Evolutionary conservation across 805 yeast genomes (phyloP).

Genomic region (Pichia cephalocereana): DNA sequence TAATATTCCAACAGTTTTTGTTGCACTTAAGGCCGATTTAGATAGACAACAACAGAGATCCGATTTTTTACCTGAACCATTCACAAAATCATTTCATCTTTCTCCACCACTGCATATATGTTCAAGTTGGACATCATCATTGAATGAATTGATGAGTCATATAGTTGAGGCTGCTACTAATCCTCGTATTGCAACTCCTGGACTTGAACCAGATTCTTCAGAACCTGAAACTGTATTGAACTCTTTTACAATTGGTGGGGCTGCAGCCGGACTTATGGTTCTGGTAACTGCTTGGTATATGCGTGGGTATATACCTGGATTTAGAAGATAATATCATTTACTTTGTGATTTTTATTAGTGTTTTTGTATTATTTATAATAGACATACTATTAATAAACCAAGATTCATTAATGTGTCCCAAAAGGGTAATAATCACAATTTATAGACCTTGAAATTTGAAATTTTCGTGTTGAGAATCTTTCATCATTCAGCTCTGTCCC

Average conservation of each 20-base stretch:
- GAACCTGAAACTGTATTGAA: constrained; percentile 37
- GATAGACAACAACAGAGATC: constrained; percentile 93
- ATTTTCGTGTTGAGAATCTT: too few species aligned
- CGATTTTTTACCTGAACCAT: constrained; percentile 79
- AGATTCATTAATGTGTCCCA: neutral
- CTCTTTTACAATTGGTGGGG: constrained; percentile 54
- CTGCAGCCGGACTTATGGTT: constrained; percentile 60
- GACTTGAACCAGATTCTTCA: constrained; percentile 53
- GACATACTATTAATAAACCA: too few species aligned
- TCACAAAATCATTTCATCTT: constrained; percentile 54
- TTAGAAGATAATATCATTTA: neutral
- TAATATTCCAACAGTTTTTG: constrained; percentile 73
- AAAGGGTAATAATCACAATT: neutral
- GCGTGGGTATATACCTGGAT: constrained; percentile 30
- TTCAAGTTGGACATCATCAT: constrained; percentile 79
- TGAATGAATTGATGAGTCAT: constrained; percentile 77
- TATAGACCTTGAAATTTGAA: too few species aligned
- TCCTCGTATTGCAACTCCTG: constrained; percentile 75
- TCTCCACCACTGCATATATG: constrained; percentile 88
- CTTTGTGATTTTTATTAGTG: neutral
- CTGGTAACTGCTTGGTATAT: constrained; percentile 58
- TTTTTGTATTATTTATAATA: neutral
- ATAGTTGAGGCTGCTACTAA: constrained; percentile 78
- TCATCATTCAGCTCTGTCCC: too few species aligned
- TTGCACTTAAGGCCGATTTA: constrained; percentile 89